Evolutionary conservation across 1,284 basidiomycete genomes (phyloP), one percentile per base, ranked within the genome.

Genomic region (Malassezia brasiliensis): DNA sequence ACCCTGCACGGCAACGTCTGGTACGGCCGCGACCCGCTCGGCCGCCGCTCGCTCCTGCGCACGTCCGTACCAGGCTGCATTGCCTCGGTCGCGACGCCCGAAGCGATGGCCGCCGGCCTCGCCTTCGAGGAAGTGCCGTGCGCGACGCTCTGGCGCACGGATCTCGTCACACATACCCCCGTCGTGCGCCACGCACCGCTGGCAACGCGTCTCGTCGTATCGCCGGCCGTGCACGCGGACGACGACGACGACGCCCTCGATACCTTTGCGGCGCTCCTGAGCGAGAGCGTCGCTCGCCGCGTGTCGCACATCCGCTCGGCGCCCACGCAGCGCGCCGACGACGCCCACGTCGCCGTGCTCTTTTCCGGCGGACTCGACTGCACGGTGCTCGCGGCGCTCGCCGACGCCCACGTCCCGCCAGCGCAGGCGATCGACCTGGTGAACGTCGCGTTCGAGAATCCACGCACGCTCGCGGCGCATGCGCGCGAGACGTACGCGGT

Each of bases 331-430:
- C 15, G 19, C n/a, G 8, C 46, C 41, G 12, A 44, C 50, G 37
- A 61, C 28, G 53, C 66, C 0, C 81, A 83, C 53, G 79, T 94
- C 0, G 90, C 87, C 3, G 79, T 98, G 7, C 80, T 99, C 5
- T 99, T 98, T 75, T 96, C 90, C 19, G 93, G 93, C 22, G 93
- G 93, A 0, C 87, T 99, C 32, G 93, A 99, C 71, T 96, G 86
- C 15, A 85, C 90, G 0, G 79, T 89, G 22, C 68, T 96, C 1
- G 84, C 90, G 0, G 84, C 82, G 61, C 77, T 96, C 0, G 85
- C 88, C 0, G 82, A 91, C 66, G 47, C 49, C 5, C 52, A 58
- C 52, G 42, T 69, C 3, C 60, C 66, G 80, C 36, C 87, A 90
- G 70, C 39, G 3, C 63, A 73, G 53, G 85, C 89, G 0, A 90